Evolutionary conservation across 768 basidiomycete species (phyloP).

Genomic region (Kwoniella sp.): DNA sequence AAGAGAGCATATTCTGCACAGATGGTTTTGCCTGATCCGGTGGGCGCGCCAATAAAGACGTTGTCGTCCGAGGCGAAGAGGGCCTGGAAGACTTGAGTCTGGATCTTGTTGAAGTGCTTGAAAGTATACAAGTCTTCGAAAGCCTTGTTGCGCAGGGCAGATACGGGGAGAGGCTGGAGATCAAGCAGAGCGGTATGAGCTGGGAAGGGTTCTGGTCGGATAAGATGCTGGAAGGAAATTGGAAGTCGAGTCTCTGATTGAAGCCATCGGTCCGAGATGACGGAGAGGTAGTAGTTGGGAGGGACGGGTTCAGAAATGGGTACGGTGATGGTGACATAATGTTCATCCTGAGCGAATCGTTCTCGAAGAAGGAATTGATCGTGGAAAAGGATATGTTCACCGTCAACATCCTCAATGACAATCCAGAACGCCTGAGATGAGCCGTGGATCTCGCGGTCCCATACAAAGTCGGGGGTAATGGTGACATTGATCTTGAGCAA

Average conservation of each 20-base stretch:
- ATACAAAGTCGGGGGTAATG: constrained; percentile 95
- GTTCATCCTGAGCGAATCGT: constrained; percentile 88
- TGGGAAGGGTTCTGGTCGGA: constrained; percentile 96
- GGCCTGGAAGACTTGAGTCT: constrained; percentile 98
- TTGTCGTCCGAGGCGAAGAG: constrained; percentile 96
- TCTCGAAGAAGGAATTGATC: constrained; percentile 90
- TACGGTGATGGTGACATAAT: constrained; percentile 89
- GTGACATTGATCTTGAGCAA: constrained; percentile 89
- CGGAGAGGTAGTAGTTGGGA: constrained; percentile 95
- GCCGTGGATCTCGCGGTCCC: constrained; percentile 94
- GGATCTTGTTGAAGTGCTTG: constrained; percentile 94
- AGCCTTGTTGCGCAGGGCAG: constrained; percentile 89
- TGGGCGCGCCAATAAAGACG: constrained; percentile 93
- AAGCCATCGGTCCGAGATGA: constrained; percentile 93
- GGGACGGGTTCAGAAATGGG: constrained; percentile 97
- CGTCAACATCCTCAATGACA: constrained; percentile 94
- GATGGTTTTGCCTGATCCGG: constrained; percentile 95
- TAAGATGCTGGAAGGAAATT: constrained; percentile 96
- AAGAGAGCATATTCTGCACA: constrained; percentile 95
- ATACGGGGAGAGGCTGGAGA: constrained; percentile 82
- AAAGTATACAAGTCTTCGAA: constrained; percentile 87
- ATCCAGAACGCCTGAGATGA: constrained; percentile 87
- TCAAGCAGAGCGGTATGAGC: constrained; percentile 88
- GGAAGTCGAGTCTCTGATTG: constrained; percentile 93
- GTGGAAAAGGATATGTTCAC: constrained; percentile 92